Evolutionary conservation across 257 asterid genomes (phyloP), one percentile per base, ranked within the genome.

Genomic region (Solanum etuberosum): DNA sequence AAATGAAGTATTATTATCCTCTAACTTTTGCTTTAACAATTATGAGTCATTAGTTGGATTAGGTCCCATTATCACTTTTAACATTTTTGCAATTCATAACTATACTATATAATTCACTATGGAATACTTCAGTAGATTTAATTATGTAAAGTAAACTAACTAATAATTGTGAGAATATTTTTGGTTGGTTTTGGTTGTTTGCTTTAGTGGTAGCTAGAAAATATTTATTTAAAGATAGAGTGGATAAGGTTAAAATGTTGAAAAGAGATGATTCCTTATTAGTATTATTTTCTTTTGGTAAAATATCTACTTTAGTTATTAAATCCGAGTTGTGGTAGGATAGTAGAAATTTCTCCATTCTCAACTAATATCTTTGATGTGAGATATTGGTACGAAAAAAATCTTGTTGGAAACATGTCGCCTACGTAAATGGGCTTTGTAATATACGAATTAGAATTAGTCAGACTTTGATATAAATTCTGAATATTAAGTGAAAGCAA

Each of bases 1-100:
- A 77, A 7, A 77, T 77, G 38, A n/a, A 15, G 25, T 78, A 78
- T 43, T 27, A 78, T 78, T 78, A 48, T 43, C 27, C 61, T 77
- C 83, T 23, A 43, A 4, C 65, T 78, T 78, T 78, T 78, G 84
- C 65, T 27, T 14, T 6, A 9, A 80, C 4, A 81, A 81, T 81
- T 48, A 81, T 81, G 42, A 81, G 43, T 20, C 85, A 81, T 81
- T 48, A 81, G 85, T 81, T 29, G 85, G 21, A 20, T 48, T 48
- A 48, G 85, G 43, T 31, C 85, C 70, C 68, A 81, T 81, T 2
- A n/a, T n/a, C 29, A 34, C 80, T 21, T 78, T 18, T 9, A 29
- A 46, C 68, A 81, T 5, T 46, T 46, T 29, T 48, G 4, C 6
- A 81, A 29, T 46, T 29, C 42, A 5, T 16, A 78, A 78, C 29